These are phyloP conservation scores for Aspergillus funiculosus DNA, from an alignment of 495 filamentous ascomycete genomes.

Conservation along the genomic window DNA sequence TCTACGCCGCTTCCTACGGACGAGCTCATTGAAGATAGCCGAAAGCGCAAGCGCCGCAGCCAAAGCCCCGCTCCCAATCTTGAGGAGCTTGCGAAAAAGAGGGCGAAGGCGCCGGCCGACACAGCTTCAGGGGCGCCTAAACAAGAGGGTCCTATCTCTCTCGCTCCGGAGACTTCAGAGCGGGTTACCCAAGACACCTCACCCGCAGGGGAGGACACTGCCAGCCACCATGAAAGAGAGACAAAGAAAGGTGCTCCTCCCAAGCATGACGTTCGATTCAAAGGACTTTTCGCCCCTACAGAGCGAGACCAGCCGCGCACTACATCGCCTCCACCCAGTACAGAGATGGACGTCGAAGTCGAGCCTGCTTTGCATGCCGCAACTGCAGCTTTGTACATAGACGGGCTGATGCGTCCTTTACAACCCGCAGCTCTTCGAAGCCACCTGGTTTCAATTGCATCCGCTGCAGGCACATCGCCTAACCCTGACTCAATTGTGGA, in stretches of 20 bases:
- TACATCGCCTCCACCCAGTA: slow-evolving; percentile 21
- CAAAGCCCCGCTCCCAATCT: slow-evolving; percentile 57
- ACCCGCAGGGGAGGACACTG: not conserved
- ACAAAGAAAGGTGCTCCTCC: slow-evolving; percentile 16
- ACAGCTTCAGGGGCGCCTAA: slow-evolving; percentile 17
- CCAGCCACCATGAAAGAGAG: slow-evolving; percentile 4
- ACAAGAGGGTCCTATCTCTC: not conserved
- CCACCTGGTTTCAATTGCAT: slow-evolving; percentile 63
- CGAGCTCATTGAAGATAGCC: slow-evolving; percentile 50
- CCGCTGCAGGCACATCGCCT: slow-evolving; percentile 45
- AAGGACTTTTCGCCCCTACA: slow-evolving; percentile 44
- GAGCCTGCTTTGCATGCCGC: slow-evolving; percentile 73
- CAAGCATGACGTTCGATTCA: slow-evolving; percentile 48
- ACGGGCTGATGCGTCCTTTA: slow-evolving; percentile 83
- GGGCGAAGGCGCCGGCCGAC: slow-evolving; percentile 33
- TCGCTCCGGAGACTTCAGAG: slow-evolving; percentile 9
- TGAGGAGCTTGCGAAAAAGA: slow-evolving; percentile 40
- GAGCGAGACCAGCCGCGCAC: slow-evolving; percentile 19
- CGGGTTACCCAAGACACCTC: not conserved
- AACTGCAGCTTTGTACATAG: slow-evolving; percentile 83
- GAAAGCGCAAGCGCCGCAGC: slow-evolving; percentile 71
- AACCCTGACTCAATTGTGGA: slow-evolving; percentile 52
- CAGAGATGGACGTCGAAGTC: slow-evolving; percentile 40
- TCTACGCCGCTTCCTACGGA: slow-evolving; percentile 34
- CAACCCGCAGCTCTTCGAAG: slow-evolving; percentile 56